Evolutionary conservation across 2,329 filamentous ascomycete species (phyloP).

Genomic region (Didymella pomorum): DNA sequence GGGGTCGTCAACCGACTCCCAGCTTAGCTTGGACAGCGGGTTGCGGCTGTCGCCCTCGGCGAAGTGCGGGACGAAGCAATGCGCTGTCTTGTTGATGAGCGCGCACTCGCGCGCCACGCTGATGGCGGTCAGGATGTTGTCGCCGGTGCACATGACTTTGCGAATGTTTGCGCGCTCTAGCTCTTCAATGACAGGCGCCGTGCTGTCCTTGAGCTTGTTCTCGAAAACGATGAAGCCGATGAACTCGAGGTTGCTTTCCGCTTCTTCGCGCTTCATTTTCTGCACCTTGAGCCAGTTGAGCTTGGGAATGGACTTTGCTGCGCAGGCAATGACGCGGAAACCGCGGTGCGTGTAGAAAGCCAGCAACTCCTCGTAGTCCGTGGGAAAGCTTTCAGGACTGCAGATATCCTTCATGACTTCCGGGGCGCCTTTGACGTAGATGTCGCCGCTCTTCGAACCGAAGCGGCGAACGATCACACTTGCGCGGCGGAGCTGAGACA

Average conservation of each 20-base stretch:
- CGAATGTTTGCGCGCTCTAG: constrained; percentile 83
- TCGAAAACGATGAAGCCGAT: constrained; percentile 98
- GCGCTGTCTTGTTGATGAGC: constrained; percentile 78
- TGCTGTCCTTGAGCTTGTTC: constrained; percentile 94
- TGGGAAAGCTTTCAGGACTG: constrained; percentile 79
- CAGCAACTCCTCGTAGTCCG: constrained; percentile 88
- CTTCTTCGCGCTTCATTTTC: constrained; percentile 87
- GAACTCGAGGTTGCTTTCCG: constrained; percentile 84
- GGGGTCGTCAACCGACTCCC: constrained; percentile 95
- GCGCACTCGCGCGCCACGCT: constrained; percentile 92
- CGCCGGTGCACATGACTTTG: constrained; percentile 95
- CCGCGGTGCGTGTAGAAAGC: constrained; percentile 94
- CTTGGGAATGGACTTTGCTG: constrained; percentile 85
- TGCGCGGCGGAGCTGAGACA: constrained; percentile 88
- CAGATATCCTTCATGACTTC: constrained; percentile 98
- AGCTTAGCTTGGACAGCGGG: constrained; percentile 75
- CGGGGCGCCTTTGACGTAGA: constrained; percentile 96
- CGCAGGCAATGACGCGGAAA: constrained; percentile 95
- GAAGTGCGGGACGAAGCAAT: constrained; percentile 94
- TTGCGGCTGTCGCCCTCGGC: constrained; percentile 78
- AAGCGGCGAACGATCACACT: constrained; percentile 93
- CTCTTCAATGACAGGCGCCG: constrained; percentile 81
- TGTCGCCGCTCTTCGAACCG: constrained; percentile 80
- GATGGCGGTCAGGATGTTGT: constrained; percentile 96
- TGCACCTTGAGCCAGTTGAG: constrained; percentile 94